Base-by-base conservation (phyloP, 306 rosid species). In the Carpinus fangiana region DNA sequence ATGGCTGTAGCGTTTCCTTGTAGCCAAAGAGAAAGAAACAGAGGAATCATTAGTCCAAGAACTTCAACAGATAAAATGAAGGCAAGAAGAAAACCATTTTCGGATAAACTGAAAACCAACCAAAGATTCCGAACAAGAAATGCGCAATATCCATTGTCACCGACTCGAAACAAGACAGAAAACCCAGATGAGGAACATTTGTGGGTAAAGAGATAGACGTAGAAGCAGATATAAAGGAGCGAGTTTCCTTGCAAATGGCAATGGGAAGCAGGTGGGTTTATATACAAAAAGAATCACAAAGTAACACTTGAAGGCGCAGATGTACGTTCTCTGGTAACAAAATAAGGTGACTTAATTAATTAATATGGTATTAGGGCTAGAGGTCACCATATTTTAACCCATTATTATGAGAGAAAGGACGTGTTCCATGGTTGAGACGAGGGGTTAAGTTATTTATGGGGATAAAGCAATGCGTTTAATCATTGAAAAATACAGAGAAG, bases 1-100 rank as follows among this genome's bases (percentile, higher is more conserved):
- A 95, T 73, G 79, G 98, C 99, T 7, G 92, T 84, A 31, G 79
- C 96, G 88, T 95, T 95, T 55, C 99, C 99, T 95, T 5, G 87
- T 28, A 73, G 12, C 70, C 53, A 20, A 45, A 52, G 68, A 60
- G 20, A 46, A 56, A 66, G 8, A 86, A 73, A 75, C 71, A 62
- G 78, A 67, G 73, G 78, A 78, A 28, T 43, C 5, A 12, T 8
- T 65, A 67, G 69, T 72, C 48, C 8, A 66, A 54, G 62, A n/a
- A 21, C 51, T 26, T 23, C 18, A 67, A 3, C 55, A 8, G 51
- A 43, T 12, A 45, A 21, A 18, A 36, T 9, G 17, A 28, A 14
- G 48, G 48, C 11, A 45, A 45, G 34, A 31, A 67, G 60, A 56
- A 76, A 20, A 16, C 20, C n/a, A 57, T 20, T 57, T 57, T 57